Percentiles rank a stretch among this genome's conserved stretches.
phyloP scores from a whole-genome alignment of 2,329 filamentous ascomycete species.

The Sporothrix euskadiensis region DNA sequence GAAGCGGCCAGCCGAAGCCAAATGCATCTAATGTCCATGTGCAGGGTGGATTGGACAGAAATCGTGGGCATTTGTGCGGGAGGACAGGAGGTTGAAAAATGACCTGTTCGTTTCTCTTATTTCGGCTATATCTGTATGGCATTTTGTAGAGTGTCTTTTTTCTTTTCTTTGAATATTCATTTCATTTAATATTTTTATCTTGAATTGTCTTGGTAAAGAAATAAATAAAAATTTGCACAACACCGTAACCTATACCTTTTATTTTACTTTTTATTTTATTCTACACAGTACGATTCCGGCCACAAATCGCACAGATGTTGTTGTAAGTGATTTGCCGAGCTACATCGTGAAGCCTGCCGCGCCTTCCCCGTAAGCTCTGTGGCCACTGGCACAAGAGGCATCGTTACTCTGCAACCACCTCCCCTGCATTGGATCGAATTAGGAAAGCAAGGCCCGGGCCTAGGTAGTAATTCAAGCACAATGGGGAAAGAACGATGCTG shows the following conservation, averaged over 20 bases:
- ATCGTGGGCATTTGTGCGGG: background rate
- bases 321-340: background rate
- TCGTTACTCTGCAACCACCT: background rate
- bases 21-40: slow-evolving; percentile 5
- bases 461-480: background rate
- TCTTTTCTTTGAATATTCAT: background rate
- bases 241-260: too few relatives aligned
- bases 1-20: slow-evolving; percentile 7
- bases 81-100: background rate
- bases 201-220: background rate
- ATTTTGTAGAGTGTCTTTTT: background rate
- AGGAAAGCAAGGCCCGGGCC: slow-evolving; percentile 18
- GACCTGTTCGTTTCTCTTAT: slow-evolving; percentile 1
- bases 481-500: slow-evolving; percentile 4
- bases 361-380: background rate
- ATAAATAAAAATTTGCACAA: background rate
- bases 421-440: slow-evolving; percentile 15
- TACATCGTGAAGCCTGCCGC: background rate
- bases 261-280: too few relatives aligned
- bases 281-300: too few relatives aligned
- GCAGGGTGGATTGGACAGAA: slow-evolving; percentile 22
- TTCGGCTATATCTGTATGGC: background rate
- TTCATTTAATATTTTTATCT: background rate
- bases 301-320: background rate
- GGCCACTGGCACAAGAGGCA: background rate